Evolutionary conservation across 805 yeast species (phyloP).

Genomic region (Clavispora fructus): DNA sequence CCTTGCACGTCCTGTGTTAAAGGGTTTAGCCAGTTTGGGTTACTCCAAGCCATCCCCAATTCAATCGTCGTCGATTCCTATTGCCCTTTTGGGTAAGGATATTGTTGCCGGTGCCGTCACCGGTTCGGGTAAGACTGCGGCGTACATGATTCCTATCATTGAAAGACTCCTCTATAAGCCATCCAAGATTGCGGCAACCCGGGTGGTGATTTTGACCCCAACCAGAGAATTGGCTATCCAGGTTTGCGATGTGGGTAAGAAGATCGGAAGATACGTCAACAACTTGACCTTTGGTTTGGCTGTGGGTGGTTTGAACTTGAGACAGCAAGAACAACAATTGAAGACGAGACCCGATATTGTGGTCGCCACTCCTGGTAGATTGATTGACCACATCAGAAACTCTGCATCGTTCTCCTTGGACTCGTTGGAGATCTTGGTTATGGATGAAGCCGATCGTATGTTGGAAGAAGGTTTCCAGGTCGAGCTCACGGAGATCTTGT

Average conservation of each 20-base stretch:
- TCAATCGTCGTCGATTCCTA: conserved; percentile 90
- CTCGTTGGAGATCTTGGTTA: conserved; percentile 82
- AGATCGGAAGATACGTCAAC: conserved; percentile 69
- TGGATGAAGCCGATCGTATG: conserved; percentile 99
- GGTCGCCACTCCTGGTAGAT: conserved; percentile 97
- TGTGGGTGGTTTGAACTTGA: conserved; percentile 93
- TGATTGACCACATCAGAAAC: conserved; percentile 93
- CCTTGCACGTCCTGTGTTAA: conserved; percentile 84
- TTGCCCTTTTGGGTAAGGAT: conserved; percentile 90
- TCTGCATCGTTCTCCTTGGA: conserved; percentile 91
- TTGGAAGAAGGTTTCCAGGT: conserved; percentile 97
- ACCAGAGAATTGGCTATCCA: conserved; percentile 98
- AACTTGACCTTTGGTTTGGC: conserved; percentile 88
- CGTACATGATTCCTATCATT: conserved; percentile 91
- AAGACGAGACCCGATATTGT: conserved; percentile 93
- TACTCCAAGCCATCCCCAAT: conserved; percentile 90
- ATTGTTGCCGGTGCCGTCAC: conserved; percentile 99
- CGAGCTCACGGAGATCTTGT: conserved; percentile 85
- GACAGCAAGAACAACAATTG: conserved; percentile 93
- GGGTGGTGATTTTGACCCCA: conserved; percentile 89
- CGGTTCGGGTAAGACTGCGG: conserved; percentile 99
- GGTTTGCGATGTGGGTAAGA: conserved; percentile 88
- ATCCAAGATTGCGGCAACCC: conserved; percentile 74
- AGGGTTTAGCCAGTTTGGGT: conserved; percentile 75
- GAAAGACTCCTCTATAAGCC: conserved; percentile 91